A percentile compares a stretch with the other conserved stretches of the same genome.
phyloP scores from a whole-genome alignment of 441 rosid genomes.

The Melastoma candidum region DNA sequence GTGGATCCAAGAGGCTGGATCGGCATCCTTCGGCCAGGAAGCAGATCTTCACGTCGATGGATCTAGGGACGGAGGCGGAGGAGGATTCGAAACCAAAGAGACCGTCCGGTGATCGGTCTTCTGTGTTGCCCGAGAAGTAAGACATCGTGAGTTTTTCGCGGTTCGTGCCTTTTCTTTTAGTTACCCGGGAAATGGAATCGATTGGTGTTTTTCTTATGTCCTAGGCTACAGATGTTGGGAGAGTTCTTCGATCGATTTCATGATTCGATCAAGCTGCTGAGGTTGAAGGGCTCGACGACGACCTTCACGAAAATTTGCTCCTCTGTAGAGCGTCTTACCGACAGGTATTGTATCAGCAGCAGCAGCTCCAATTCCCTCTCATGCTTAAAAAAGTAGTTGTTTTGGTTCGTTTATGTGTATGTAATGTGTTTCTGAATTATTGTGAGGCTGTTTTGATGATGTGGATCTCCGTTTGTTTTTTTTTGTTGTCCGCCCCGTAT shows the following conservation, averaged over 20 bases:
- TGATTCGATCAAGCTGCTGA: slow-evolving; percentile 38
- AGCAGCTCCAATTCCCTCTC: not conserved
- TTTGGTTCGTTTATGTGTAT: too few relatives aligned
- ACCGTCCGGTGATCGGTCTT: slow-evolving; percentile 4
- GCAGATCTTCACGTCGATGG: slow-evolving; percentile 30
- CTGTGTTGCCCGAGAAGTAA: slow-evolving; percentile 51
- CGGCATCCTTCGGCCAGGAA: slow-evolving; percentile 33
- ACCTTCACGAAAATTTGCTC: slow-evolving; percentile 42
- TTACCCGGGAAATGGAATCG: not conserved
- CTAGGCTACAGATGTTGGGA: slow-evolving; percentile 47
- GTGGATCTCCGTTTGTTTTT: too few relatives aligned
- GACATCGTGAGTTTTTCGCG: not conserved
- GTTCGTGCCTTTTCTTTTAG: slow-evolving; percentile 3
- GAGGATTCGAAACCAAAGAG: slow-evolving; percentile 14
- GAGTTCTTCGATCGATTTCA: slow-evolving; percentile 69
- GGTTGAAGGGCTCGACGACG: slow-evolving; percentile 42
- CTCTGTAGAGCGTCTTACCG: slow-evolving; percentile 54
- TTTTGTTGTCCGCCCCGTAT: too few relatives aligned
- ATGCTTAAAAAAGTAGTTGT: not conserved
- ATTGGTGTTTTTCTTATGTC: not conserved
- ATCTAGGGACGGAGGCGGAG: not conserved
- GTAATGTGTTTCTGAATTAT: too few relatives aligned
- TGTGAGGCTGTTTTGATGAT: too few relatives aligned
- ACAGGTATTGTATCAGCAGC: slow-evolving; percentile 31
- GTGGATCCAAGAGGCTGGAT: slow-evolving; percentile 9